Percentiles rank a stretch among this genome's conserved stretches.
phyloP scores from a whole-genome alignment of 1,284 basidiomycete species.

The Hortiboletus rubellus region DNA sequence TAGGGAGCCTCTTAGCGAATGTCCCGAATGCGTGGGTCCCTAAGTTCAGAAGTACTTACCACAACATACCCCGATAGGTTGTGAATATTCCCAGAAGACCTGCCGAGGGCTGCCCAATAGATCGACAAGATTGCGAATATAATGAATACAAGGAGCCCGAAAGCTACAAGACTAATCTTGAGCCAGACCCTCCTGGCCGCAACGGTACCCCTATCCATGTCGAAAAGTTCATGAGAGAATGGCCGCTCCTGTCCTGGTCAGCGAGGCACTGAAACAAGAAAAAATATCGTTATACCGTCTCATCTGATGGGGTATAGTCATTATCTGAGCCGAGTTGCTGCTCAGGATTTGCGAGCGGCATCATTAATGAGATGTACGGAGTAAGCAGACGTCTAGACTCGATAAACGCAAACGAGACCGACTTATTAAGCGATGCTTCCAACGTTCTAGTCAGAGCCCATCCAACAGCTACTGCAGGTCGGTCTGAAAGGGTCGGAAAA shows the following conservation, averaged over 20 bases:
- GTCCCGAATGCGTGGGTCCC: background rate
- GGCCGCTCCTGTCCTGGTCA: constrained; percentile 34
- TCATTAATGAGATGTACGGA: background rate
- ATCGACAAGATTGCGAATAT: constrained; percentile 37
- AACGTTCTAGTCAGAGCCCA: background rate
- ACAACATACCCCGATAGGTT: constrained; percentile 42
- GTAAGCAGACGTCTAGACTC: background rate
- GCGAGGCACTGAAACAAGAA: background rate
- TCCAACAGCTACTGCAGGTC: background rate
- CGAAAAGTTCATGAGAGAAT: constrained; percentile 38
- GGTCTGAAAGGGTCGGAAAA: background rate
- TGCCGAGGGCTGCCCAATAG: constrained; percentile 42
- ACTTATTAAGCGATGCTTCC: constrained; percentile 25
- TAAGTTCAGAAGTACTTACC: constrained; percentile 26
- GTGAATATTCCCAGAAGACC: constrained; percentile 30
- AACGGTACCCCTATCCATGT: constrained; percentile 35
- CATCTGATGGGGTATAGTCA: constrained; percentile 1
- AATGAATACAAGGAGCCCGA: constrained; percentile 30
- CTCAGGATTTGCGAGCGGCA: constrained; percentile 5
- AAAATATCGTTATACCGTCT: constrained; percentile 8
- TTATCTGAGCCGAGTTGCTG: constrained; percentile 1
- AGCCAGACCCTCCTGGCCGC: constrained; percentile 35
- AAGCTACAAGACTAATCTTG: constrained; percentile 28
- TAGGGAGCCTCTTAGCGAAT: background rate
- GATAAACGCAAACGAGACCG: background rate